Conservation (phyloP, 371 early-diverging fungal species). For the Apophysomyces ossiformis region DNA sequence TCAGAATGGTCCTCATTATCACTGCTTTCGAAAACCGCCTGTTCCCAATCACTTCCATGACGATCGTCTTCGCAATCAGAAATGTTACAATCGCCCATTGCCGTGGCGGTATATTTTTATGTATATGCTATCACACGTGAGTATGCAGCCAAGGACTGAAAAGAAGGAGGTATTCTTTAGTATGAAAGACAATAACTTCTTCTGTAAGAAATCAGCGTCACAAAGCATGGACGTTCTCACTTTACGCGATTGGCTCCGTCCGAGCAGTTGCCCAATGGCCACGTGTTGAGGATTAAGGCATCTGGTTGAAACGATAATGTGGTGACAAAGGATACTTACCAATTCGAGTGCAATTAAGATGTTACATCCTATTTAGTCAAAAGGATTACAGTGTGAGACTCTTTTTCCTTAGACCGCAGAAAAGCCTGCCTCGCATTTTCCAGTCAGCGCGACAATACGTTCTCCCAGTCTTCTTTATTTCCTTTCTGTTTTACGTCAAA, state of each 20-base stretch:
- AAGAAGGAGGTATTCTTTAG: not conserved
- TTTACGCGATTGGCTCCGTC: slow-evolving; percentile 3
- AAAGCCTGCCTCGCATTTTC: too few relatives aligned
- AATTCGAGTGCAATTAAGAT: not conserved
- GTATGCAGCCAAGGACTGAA: not conserved
- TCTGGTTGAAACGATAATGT: not conserved
- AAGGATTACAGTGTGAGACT: not conserved
- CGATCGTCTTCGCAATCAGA: slow-evolving; percentile 34
- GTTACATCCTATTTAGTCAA: not conserved
- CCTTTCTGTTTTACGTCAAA: too few relatives aligned
- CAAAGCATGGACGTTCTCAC: not conserved
- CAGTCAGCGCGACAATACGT: too few relatives aligned
- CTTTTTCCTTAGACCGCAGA: too few relatives aligned
- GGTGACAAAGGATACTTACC: not conserved
- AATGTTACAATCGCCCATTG: slow-evolving; percentile 28
- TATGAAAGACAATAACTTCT: not conserved
- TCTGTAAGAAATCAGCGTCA: slow-evolving; percentile 3
- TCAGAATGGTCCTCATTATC: not conserved
- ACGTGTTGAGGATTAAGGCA: not conserved
- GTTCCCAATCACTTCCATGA: slow-evolving; percentile 18
- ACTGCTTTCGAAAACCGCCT: slow-evolving; percentile 13
- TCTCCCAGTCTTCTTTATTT: too few relatives aligned
- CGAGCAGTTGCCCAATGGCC: not conserved
- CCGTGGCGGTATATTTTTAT: not conserved
- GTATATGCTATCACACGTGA: not conserved